Percentiles rank a stretch among this genome's conserved stretches.
Conservation (phyloP, 805 yeast genomes). For the Monosporozyma yasuniensis region DNA sequence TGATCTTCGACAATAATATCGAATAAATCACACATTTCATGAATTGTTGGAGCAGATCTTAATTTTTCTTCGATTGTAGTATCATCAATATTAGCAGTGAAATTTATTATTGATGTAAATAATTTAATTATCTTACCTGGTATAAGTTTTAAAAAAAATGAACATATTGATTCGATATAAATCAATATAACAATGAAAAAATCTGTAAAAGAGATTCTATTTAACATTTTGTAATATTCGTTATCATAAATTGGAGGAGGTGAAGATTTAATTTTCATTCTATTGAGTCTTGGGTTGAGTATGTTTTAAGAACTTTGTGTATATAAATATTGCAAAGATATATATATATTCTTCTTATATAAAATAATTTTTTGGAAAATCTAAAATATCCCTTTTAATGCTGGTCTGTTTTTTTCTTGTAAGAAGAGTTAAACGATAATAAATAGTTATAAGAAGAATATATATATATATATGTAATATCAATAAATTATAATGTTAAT, state of each 20-base stretch:
- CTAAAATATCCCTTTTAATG: no score
- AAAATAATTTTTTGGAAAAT: no score
- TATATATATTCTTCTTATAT: no score
- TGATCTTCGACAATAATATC: slow-evolving; percentile 71
- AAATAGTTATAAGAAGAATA: background rate
- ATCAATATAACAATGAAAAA: slow-evolving; percentile 43
- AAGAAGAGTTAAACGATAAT: background rate
- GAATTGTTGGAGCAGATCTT: slow-evolving; percentile 40
- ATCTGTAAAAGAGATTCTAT: slow-evolving; percentile 39
- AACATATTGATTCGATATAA: slow-evolving; percentile 41
- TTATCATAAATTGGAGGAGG: background rate
- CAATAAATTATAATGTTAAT: slow-evolving; percentile 19
- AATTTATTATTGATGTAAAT: slow-evolving; percentile 27
- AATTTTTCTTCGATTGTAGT: slow-evolving; percentile 14
- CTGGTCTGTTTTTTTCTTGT: no score
- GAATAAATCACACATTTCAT: slow-evolving; percentile 56
- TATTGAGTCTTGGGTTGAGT: background rate
- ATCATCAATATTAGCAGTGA: slow-evolving; percentile 14
- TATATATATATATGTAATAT: background rate
- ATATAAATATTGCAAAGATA: slow-evolving; percentile 10
- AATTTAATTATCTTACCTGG: slow-evolving; percentile 36
- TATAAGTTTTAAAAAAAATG: slow-evolving; percentile 37
- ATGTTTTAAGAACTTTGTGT: slow-evolving; percentile 29
- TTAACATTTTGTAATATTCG: slow-evolving; percentile 1
- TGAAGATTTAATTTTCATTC: background rate